A percentile compares a stretch with the other conserved stretches of the same genome.
phyloP scores from a whole-genome alignment of 2,329 filamentous ascomycete genomes.

The Chaetomium olivaceum region DNA sequence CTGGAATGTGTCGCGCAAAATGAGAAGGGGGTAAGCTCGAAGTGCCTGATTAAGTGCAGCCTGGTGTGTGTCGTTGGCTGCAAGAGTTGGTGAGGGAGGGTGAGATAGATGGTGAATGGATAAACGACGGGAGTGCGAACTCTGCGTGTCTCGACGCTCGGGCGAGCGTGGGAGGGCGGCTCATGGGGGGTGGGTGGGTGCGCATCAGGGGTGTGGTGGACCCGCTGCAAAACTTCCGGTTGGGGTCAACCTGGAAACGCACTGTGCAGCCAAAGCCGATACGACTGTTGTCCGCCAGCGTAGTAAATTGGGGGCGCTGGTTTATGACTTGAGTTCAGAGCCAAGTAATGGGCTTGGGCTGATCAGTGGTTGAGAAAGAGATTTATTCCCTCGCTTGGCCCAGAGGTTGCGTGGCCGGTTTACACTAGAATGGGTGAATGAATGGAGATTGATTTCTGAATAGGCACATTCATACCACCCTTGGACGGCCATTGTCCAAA shows the following conservation, averaged over 20 bases:
- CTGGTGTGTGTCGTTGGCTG: conserved; percentile 15
- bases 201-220: conserved; percentile 24
- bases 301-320: not conserved
- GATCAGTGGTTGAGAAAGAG: not conserved
- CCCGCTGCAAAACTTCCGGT: conserved; percentile 30
- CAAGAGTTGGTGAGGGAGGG: conserved; percentile 5
- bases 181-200: conserved; percentile 20
- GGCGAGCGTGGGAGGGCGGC: conserved; percentile 23
- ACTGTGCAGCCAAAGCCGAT: conserved; percentile 12
- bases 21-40: conserved; percentile 10
- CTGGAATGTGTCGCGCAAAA: conserved; percentile 15
- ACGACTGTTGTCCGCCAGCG: not conserved
- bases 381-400: not conserved
- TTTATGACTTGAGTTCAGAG: not conserved
- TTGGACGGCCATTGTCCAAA: not conserved
- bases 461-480: not conserved
- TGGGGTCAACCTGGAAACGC: conserved; percentile 22
- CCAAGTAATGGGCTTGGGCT: not conserved
- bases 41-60: conserved; percentile 17
- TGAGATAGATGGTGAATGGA: conserved; percentile 8
- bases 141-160: conserved; percentile 22
- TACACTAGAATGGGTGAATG: not conserved
- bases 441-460: not conserved
- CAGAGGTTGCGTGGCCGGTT: not conserved
- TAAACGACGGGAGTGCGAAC: conserved; percentile 20